Evolutionary conservation across 306 rosid genomes (phyloP).

Genomic region (Leucaena leucocephala): DNA sequence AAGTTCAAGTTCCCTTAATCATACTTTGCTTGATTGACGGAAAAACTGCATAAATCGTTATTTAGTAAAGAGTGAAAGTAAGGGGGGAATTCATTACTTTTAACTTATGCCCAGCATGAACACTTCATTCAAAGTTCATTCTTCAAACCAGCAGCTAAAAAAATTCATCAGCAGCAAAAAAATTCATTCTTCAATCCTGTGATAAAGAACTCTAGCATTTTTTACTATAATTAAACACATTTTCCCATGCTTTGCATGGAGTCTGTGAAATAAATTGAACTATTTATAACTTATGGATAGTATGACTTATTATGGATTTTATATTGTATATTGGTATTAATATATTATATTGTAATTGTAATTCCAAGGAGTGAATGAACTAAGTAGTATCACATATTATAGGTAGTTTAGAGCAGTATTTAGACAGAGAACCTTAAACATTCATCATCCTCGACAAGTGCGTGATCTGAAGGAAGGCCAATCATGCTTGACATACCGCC

Average conservation of each 20-base stretch:
- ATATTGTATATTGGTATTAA: not conserved
- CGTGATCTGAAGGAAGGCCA: conserved; percentile 96
- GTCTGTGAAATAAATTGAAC: not conserved
- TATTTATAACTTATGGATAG: not conserved
- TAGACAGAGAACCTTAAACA: conserved; percentile 71
- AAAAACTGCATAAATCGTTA: conserved; percentile 18
- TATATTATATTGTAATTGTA: not conserved
- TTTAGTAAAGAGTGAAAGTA: conserved; percentile 24
- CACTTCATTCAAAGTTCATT: not conserved
- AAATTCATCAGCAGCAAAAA: too few relatives aligned
- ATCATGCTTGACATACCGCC: conserved; percentile 86
- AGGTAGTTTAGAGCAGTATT: conserved; percentile 29
- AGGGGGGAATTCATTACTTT: not conserved
- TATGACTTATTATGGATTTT: not conserved
- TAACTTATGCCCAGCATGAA: not conserved
- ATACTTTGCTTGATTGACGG: conserved; percentile 14
- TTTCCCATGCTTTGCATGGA: not conserved
- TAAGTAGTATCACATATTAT: not conserved
- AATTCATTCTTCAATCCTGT: not conserved
- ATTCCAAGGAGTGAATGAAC: conserved; percentile 28
- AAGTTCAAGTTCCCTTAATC: conserved; percentile 5
- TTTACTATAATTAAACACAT: not conserved
- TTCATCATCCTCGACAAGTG: conserved; percentile 81
- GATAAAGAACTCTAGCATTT: not conserved
- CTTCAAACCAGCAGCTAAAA: not conserved